Evolutionary conservation across 148 eudicot genomes (phyloP).

Genomic region (Rhododendron vialii): DNA sequence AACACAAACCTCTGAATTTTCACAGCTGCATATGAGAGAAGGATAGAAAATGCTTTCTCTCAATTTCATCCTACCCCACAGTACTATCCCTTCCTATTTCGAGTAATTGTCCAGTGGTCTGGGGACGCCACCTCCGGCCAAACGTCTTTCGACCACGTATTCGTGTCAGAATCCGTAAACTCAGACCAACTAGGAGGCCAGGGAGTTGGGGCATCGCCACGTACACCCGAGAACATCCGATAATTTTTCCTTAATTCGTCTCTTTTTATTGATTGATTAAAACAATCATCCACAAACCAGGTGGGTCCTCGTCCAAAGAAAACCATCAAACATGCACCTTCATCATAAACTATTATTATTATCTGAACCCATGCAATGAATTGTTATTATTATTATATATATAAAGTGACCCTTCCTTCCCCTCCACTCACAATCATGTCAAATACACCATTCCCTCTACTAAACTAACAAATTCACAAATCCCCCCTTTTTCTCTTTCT

Average conservation of each 20-base stretch:
- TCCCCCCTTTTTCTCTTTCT: not conserved
- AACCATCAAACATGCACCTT: not conserved
- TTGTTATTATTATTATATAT: not conserved
- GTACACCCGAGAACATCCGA: not conserved
- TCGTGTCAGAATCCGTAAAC: too few species aligned
- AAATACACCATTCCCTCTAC: slow-evolving; percentile 8
- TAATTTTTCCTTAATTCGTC: not conserved
- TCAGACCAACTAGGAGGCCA: not conserved
- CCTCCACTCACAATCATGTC: slow-evolving; percentile 31
- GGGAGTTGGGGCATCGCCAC: not conserved
- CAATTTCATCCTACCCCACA: not conserved
- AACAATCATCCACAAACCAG: not conserved
- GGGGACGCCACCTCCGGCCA: too few species aligned
- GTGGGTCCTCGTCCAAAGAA: not conserved
- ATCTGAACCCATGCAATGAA: slow-evolving; percentile 1
- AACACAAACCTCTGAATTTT: slow-evolving; percentile 23
- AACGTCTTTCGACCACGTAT: too few species aligned
- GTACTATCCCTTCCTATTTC: too few species aligned
- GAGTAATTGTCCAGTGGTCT: too few species aligned
- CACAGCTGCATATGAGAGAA: not conserved
- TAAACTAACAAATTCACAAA: not conserved
- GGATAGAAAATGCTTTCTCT: not conserved
- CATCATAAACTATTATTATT: not conserved
- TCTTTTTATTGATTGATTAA: not conserved
- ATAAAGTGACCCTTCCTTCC: slow-evolving; percentile 14